phyloP scores from a whole-genome alignment of 345 rosid genomes.

The Ceriops tagal region DNA sequence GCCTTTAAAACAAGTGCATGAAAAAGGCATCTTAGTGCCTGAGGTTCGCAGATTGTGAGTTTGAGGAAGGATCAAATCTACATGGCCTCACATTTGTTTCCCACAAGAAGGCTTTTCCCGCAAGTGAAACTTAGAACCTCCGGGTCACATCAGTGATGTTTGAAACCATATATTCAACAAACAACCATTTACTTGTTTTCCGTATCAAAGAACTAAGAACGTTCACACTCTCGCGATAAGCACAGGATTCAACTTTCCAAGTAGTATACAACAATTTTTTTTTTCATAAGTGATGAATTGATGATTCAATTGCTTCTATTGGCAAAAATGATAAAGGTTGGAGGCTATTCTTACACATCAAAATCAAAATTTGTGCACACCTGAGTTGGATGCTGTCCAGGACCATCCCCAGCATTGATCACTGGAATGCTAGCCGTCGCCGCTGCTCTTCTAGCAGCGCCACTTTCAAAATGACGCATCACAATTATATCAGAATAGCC shows the following conservation, averaged over 20 bases:
- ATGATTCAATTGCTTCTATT: too few relatives aligned
- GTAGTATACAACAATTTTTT: not conserved
- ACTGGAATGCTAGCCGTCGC: constrained; percentile 78
- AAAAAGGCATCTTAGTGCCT: too few relatives aligned
- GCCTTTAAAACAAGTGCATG: too few relatives aligned
- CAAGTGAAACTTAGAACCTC: too few relatives aligned
- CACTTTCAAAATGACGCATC: constrained; percentile 95
- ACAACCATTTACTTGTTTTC: not conserved
- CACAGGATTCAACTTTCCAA: not conserved
- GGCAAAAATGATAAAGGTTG: not conserved
- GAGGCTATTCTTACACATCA: not conserved
- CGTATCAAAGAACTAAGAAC: not conserved
- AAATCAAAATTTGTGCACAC: constrained; percentile 28
- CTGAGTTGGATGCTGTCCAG: constrained; percentile 98
- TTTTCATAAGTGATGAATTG: too few relatives aligned
- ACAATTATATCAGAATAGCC: constrained; percentile 90
- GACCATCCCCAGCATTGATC: constrained; percentile 98
- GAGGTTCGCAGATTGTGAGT: too few relatives aligned
- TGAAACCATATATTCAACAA: not conserved
- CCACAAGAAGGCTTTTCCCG: too few relatives aligned
- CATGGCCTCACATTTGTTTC: too few relatives aligned
- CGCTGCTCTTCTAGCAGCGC: constrained; percentile 93
- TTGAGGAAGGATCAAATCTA: too few relatives aligned
- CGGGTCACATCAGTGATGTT: not conserved
- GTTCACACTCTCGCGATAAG: not conserved